A percentile compares a stretch with the other conserved stretches of the same genome.
phyloP scores from a whole-genome alignment of 257 asterid species.

The Capsicum rhomboideum region DNA sequence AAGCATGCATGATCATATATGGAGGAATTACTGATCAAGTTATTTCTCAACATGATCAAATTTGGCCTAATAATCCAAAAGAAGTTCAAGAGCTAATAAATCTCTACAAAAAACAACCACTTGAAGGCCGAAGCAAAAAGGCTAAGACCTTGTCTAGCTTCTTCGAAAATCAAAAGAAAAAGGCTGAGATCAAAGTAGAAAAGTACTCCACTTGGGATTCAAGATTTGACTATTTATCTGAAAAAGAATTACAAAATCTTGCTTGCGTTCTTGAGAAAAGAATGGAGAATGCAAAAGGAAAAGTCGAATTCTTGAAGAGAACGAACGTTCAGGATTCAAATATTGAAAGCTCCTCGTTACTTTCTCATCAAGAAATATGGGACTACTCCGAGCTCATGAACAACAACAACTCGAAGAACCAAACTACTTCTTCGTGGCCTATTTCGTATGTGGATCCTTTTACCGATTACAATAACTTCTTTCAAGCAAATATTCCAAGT shows the following conservation, averaged over 20 bases:
- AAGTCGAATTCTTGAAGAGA: background rate
- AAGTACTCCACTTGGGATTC: background rate
- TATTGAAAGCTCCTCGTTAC: background rate
- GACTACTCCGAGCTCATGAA: background rate
- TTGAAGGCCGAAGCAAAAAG: too few relatives aligned
- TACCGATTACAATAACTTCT: background rate
- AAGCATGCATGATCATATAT: too few relatives aligned
- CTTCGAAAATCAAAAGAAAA: too few relatives aligned
- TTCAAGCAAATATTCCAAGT: background rate
- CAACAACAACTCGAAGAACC: background rate
- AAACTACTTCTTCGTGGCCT: background rate
- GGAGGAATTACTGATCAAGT: too few relatives aligned
- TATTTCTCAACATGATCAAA: too few relatives aligned
- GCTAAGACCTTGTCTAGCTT: too few relatives aligned
- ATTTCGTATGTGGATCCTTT: background rate
- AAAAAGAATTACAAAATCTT: background rate
- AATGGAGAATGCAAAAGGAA: slow-evolving; percentile 2
- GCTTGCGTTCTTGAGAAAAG: background rate
- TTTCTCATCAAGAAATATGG: background rate
- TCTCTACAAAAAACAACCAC: too few relatives aligned
- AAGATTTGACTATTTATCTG: background rate
- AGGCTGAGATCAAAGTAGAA: background rate
- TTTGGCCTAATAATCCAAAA: too few relatives aligned
- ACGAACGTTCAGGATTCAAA: background rate
- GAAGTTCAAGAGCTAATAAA: too few relatives aligned